Conservation (phyloP, 306 rosid genomes). For the Acacia crassicarpa region DNA sequence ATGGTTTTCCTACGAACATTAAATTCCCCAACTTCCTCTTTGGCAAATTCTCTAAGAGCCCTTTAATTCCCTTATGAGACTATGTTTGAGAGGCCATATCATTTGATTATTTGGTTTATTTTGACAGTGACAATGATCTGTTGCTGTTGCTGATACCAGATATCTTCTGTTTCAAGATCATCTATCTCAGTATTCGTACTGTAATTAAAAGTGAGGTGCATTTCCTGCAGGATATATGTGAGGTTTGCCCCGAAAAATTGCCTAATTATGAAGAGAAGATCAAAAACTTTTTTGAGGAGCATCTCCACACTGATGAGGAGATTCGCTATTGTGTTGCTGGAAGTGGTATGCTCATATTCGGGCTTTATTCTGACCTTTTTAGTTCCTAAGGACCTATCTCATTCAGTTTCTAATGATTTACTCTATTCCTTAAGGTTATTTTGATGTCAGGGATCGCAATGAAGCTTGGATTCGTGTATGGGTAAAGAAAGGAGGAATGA, state of each 20-base stretch:
- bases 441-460: conserved; percentile 84
- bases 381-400: background rate
- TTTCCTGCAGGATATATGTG: conserved; percentile 81
- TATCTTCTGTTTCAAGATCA: conserved; percentile 9
- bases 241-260: conserved; percentile 87
- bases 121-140: background rate
- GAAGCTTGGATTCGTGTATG: conserved; percentile 94
- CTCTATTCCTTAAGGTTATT: conserved; percentile 67
- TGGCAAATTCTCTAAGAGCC: background rate
- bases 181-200: conserved; percentile 1
- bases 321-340: conserved; percentile 88
- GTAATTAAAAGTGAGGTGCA: conserved; percentile 25
- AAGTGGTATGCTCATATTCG: conserved; percentile 60
- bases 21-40: background rate
- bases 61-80: background rate
- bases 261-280: conserved; percentile 97
- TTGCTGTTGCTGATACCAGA: background rate
- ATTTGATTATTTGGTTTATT: background rate
- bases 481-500: conserved; percentile 95
- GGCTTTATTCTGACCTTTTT: conserved; percentile 19
- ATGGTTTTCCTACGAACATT: background rate
- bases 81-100: background rate
- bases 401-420: conserved; percentile 25
- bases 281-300: conserved; percentile 85
- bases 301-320: conserved; percentile 97